A percentile compares a stretch with the other conserved stretches of the same genome.
Conservation (phyloP, 495 filamentous ascomycete species). For the Sporormia fimetaria region DNA sequence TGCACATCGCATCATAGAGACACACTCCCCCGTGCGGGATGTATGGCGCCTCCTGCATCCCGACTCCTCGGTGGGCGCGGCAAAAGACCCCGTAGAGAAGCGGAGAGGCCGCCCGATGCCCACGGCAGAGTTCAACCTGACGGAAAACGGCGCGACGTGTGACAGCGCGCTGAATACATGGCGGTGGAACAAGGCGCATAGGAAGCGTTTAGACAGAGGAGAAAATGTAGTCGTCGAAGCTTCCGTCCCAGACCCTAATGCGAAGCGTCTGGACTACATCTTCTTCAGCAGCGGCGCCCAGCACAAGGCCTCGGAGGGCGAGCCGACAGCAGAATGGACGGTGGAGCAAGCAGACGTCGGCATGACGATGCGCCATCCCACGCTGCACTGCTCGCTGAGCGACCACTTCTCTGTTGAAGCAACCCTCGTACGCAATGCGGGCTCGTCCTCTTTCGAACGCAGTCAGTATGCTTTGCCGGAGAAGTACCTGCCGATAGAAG, state of each 20-base stretch:
- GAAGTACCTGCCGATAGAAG: conserved; percentile 37
- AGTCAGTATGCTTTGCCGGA: conserved; percentile 2
- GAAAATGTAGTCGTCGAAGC: conserved; percentile 44
- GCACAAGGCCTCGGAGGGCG: conserved; percentile 17
- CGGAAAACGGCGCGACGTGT: conserved; percentile 75
- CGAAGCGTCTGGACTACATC: conserved; percentile 90
- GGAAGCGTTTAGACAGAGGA: conserved; percentile 49
- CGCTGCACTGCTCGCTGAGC: conserved; percentile 69
- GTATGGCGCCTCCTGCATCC: conserved; percentile 73
- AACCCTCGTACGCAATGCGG: conserved; percentile 36
- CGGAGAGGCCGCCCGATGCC: conserved; percentile 47
- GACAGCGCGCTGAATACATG: conserved; percentile 83
- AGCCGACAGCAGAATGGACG: conserved; percentile 42
- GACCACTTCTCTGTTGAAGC: conserved; percentile 86
- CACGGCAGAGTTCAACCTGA: conserved; percentile 62
- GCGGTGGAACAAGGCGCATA: conserved; percentile 64
- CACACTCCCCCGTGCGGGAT: conserved; percentile 68
- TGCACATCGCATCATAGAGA: conserved; percentile 72
- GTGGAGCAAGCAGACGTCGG: conserved; percentile 58
- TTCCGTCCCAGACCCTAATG: conserved; percentile 54
- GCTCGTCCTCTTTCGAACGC: conserved; percentile 1
- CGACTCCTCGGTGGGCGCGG: conserved; percentile 62
- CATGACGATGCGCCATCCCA: conserved; percentile 76
- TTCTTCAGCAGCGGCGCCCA: conserved; percentile 45
- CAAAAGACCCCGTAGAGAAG: conserved; percentile 52